These are phyloP conservation scores for Hirsutella thompsonii DNA, from an alignment of 2,329 filamentous ascomycete species.

Conservation along the genomic window DNA sequence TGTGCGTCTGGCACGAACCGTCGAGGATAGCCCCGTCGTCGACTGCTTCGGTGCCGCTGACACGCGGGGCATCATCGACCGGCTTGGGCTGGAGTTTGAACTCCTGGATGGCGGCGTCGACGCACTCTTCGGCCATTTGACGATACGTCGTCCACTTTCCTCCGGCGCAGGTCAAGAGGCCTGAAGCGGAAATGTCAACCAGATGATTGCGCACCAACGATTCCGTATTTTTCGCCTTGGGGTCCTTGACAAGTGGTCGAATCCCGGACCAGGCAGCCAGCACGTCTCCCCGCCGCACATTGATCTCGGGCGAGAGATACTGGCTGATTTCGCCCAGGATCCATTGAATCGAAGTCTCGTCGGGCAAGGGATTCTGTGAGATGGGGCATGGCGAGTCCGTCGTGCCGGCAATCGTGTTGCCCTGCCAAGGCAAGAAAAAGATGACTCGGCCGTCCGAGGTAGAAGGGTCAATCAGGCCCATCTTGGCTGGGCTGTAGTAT, in stretches of 20 bases:
- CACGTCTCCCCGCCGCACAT: constrained; percentile 66
- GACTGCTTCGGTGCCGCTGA: constrained; percentile 56
- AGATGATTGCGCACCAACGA: constrained; percentile 75
- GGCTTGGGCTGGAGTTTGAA: constrained; percentile 48
- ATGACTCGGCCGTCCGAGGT: constrained; percentile 77
- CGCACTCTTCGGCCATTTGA: constrained; percentile 77
- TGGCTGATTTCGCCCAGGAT: constrained; percentile 70
- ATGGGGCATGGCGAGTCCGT: constrained; percentile 67
- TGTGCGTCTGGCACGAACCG: constrained; percentile 63
- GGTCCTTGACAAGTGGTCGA: constrained; percentile 67
- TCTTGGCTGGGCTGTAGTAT: constrained; percentile 64
- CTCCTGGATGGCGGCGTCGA: constrained; percentile 60
- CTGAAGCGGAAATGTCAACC: constrained; percentile 60
- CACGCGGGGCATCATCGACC: constrained; percentile 46
- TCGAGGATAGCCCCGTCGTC: constrained; percentile 49
- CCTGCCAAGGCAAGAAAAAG: constrained; percentile 80
- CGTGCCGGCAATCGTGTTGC: constrained; percentile 73
- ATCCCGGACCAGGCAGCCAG: constrained; percentile 76
- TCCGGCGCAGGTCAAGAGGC: constrained; percentile 67
- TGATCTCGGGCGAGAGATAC: constrained; percentile 75
- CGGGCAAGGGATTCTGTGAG: constrained; percentile 59
- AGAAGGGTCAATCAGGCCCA: constrained; percentile 70
- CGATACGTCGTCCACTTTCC: constrained; percentile 86
- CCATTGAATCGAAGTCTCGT: constrained; percentile 60
- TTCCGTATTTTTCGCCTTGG: constrained; percentile 62